Percentiles rank a stretch among this genome's conserved stretches.
These are phyloP conservation scores for Cornus florida DNA, from an alignment of 148 eudicot genomes.

Conservation along the genomic window DNA sequence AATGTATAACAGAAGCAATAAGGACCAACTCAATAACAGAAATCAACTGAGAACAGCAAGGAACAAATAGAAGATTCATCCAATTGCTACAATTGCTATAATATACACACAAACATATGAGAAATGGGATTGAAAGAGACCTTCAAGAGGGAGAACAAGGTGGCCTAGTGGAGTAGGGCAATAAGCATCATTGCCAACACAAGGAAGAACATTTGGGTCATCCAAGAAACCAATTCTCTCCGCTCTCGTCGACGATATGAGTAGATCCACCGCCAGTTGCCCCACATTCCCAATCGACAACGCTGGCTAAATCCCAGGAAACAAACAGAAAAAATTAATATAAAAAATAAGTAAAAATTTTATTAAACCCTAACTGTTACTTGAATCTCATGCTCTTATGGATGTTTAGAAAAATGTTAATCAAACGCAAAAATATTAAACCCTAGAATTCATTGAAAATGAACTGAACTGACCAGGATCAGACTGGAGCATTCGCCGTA, in stretches of 20 bases:
- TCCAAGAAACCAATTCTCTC: constrained; percentile 75
- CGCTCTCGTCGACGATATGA: constrained; percentile 60
- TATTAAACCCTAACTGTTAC: background rate
- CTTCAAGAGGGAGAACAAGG: constrained; percentile 87
- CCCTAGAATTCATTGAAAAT: background rate
- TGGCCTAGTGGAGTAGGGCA: constrained; percentile 63
- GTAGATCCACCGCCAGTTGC: constrained; percentile 83
- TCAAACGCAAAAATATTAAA: background rate
- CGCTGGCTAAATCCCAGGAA: constrained; percentile 57
- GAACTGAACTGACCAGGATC: constrained; percentile 48
- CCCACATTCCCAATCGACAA: constrained; percentile 94
- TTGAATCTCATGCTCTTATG: background rate
- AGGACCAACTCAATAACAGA: background rate
- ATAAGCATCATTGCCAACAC: constrained; percentile 93
- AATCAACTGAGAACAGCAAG: background rate
- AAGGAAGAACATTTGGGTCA: constrained; percentile 81
- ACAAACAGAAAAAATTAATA: background rate
- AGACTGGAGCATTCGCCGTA: constrained; percentile 55
- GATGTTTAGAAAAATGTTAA: background rate
- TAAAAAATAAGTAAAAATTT: background rate
- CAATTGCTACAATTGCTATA: background rate
- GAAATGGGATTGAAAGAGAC: constrained; percentile 22
- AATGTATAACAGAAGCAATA: background rate
- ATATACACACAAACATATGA: no score
- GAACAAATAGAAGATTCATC: background rate